Conservation (phyloP, 768 basidiomycete species). For the Kwoniella dejecticola region DNA sequence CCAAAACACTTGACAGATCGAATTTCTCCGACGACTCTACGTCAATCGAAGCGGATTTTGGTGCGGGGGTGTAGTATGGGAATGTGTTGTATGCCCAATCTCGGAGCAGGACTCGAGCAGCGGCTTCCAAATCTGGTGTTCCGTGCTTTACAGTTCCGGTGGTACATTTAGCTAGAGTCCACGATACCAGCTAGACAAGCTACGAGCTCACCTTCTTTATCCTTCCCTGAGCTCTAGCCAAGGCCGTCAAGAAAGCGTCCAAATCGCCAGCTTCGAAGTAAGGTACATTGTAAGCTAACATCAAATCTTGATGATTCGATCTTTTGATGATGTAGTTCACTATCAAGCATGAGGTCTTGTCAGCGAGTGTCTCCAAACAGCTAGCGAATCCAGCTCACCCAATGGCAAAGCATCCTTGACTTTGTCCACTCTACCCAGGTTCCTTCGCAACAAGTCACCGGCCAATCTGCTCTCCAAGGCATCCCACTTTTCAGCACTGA, state of each 20-base stretch:
- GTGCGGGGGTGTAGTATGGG: slow-evolving; percentile 69
- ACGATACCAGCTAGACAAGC: neutral
- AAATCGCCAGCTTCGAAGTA: slow-evolving; percentile 71
- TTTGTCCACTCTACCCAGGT: slow-evolving; percentile 77
- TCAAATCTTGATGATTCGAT: slow-evolving; percentile 76
- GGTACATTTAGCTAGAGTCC: slow-evolving; percentile 31
- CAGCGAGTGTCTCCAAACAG: neutral
- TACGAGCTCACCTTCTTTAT: slow-evolving; percentile 69
- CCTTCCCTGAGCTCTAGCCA: slow-evolving; percentile 73
- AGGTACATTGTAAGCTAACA: slow-evolving; percentile 82
- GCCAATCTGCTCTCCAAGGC: slow-evolving; percentile 53
- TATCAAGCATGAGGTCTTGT: slow-evolving; percentile 43
- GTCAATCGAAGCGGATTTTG: slow-evolving; percentile 44
- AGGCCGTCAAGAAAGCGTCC: slow-evolving; percentile 70
- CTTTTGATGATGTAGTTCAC: slow-evolving; percentile 70
- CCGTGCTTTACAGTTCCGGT: slow-evolving; percentile 62
- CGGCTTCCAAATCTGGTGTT: slow-evolving; percentile 69
- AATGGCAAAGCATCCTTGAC: slow-evolving; percentile 76
- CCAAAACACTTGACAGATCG: slow-evolving; percentile 61
- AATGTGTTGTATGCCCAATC: slow-evolving; percentile 81
- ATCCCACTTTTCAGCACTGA: slow-evolving; percentile 50
- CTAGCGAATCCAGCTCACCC: slow-evolving; percentile 59
- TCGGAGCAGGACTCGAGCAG: slow-evolving; percentile 75
- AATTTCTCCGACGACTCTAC: slow-evolving; percentile 55
- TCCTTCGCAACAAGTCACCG: slow-evolving; percentile 75